Evolutionary conservation across 192 early-diverging fungal species (phyloP), one percentile per base, ranked within the genome.

Genomic region (Tieghemiomyces parasiticus): DNA sequence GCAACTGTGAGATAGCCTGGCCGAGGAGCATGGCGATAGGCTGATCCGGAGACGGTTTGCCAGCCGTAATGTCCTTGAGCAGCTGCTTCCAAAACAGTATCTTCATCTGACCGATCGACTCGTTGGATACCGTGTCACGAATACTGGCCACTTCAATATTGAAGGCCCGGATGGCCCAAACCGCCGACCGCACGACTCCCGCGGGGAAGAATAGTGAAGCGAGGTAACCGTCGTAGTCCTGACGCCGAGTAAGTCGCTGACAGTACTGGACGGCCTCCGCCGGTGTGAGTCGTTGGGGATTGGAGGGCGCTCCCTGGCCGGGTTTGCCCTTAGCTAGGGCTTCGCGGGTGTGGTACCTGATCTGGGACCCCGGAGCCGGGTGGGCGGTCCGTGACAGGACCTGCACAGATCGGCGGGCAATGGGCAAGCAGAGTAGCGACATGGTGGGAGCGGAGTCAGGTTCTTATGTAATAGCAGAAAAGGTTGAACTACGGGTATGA

Each of bases 51-150:
- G 6, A 10, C 8, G 38, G 38, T 42, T 26, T 19, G 32, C 32
- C 10, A 8, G n/a, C 58, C 61, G 71, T 88, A 8, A 69, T 60
- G 47, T 83, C 80, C 35, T 86, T 83, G n/a, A 98, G 68, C 0
- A 81, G 72, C 60, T 89, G 87, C 63, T 78, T 78, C 95, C 95
- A 98, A 71, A 86, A 94, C 44, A 89, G 78, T 68, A 88, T 84
- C 24, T 89, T 77, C 79, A 91, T 82, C 54, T 73, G 74, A 0
- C 90, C 91, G 64, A 91, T 78, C 0, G 77, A 63, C 0, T 73
- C 60, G 54, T 85, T 80, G 28, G 78, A 79, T 1, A 88, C 85
- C 24, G 63, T 76, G n/a, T 90, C 88, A 12, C 83, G 74, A 48
- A 93, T 78, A 63, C 71, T 72, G 8, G 91, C 87, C 20, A 91